Base-by-base conservation (phyloP, 1,284 basidiomycete genomes). In the Moniliella sp. region DNA sequence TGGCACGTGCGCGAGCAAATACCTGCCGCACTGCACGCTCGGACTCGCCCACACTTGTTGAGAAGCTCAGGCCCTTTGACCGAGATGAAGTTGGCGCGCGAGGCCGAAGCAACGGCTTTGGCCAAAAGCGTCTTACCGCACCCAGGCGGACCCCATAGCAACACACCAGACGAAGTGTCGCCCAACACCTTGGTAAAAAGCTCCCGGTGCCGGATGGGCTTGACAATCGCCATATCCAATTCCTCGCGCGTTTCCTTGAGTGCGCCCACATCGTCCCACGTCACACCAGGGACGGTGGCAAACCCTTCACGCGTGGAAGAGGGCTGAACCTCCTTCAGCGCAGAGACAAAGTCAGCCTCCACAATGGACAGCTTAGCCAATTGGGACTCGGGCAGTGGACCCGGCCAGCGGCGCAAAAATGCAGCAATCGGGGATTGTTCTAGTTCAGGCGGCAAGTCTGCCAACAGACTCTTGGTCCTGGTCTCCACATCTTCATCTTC, bases 1-100 rank as follows among this genome's bases (percentile, higher is more conserved):
- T 83, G 1, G 81, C 79, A 1, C 80, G 68, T 1, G 83, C 82
- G 7, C 82, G 68, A 0, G 78, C 74, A 61, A 88, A 94, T 0
- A 94, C 81, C 55, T 91, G 83, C 25, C 88, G 67, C 0, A 97
- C 82, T 0, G 88, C 86, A 15, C 82, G 68, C 58, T 97, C 91
- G 59, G 80, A 86, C 65, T 97, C 88, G 15, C 88, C 88, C 0
- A 97, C 86, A 97, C 81, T 93, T 93, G 66, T 94, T 94, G 42
- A 97, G 66, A 38, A 97, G 57, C 57, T 97, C 88, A 0, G 88
- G 88, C 0, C 88, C 91, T 55, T 94, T 97, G 35, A 97, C 80
- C 47, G 78, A 83, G 51, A 97, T 93, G 48, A 94, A 94, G 63
- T 88, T 94, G 15, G 86, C 88, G 36, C 73, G 67, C 33, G 74